Percentiles rank a stretch among this genome's conserved stretches.
phyloP scores from a whole-genome alignment of 2,329 filamentous ascomycete genomes.

The Diaporthe australafricana region DNA sequence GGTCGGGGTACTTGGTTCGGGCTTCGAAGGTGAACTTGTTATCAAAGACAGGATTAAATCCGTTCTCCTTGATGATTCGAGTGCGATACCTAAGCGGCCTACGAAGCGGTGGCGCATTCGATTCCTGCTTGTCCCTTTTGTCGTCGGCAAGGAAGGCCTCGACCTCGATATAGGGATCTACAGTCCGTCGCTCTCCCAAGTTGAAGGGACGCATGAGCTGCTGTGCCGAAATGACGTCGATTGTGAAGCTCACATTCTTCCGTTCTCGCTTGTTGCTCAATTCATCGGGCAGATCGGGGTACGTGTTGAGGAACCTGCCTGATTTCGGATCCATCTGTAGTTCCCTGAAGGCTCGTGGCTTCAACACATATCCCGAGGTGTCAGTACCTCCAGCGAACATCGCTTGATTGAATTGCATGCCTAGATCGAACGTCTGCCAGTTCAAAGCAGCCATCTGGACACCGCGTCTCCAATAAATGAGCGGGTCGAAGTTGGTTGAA shows the following conservation, averaged over 20 bases:
- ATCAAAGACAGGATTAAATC: constrained; percentile 92
- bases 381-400: constrained; percentile 96
- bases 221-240: constrained; percentile 93
- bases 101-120: constrained; percentile 56
- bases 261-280: constrained; percentile 76
- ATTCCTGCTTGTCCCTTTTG: constrained; percentile 85
- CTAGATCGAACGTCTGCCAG: constrained; percentile 97
- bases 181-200: constrained; percentile 64
- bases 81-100: constrained; percentile 83
- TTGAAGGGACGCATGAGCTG: constrained; percentile 87
- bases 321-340: constrained; percentile 61
- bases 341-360: constrained; percentile 86
- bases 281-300: constrained; percentile 66
- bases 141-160: constrained; percentile 96
- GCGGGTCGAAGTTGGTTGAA: constrained; percentile 94
- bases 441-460: constrained; percentile 98
- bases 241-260: constrained; percentile 84
- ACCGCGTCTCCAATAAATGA: constrained; percentile 92
- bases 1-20: constrained; percentile 92
- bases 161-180: constrained; percentile 95
- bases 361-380: constrained; percentile 91
- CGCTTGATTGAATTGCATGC: constrained; percentile 95
- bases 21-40: constrained; percentile 83
- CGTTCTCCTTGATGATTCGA: constrained; percentile 84
- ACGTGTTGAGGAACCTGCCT: constrained; percentile 37